These are phyloP conservation scores for Brassica incana DNA, from an alignment of 345 rosid species.

Conservation along the genomic window DNA sequence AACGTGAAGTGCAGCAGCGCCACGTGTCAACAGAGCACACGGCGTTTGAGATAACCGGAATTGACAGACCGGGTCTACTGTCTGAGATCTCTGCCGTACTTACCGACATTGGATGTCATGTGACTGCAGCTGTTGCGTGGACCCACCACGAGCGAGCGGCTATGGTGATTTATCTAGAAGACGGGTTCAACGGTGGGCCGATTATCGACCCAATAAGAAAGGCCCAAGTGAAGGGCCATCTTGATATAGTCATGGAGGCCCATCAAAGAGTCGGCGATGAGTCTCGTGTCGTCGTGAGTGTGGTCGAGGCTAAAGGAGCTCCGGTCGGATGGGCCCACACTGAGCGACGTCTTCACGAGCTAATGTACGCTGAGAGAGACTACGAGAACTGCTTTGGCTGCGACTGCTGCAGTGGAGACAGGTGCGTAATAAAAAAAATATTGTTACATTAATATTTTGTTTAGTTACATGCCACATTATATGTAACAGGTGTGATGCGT, in stretches of 20 bases:
- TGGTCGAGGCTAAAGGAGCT: constrained; percentile 55
- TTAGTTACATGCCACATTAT: background rate
- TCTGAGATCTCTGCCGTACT: constrained; percentile 81
- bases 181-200: constrained; percentile 57
- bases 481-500: constrained; percentile 35
- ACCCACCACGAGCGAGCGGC: constrained; percentile 75
- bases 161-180: constrained; percentile 68
- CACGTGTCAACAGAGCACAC: constrained; percentile 68
- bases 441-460: background rate
- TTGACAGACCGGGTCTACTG: constrained; percentile 73
- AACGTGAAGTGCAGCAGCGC: constrained; percentile 53
- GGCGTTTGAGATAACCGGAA: constrained; percentile 71
- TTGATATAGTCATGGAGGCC: constrained; percentile 64
- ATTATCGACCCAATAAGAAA: constrained; percentile 47
- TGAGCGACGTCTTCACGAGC: constrained; percentile 82
- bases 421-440: constrained; percentile 12
- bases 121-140: constrained; percentile 74
- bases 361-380: constrained; percentile 67
- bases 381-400: constrained; percentile 60
- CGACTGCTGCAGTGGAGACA: constrained; percentile 43
- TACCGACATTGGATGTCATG: constrained; percentile 61
- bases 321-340: constrained; percentile 62
- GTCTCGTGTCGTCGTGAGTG: constrained; percentile 31
- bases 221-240: constrained; percentile 54
- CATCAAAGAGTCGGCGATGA: constrained; percentile 57